Evolutionary conservation across 306 rosid species (phyloP).

Genomic region (Vigna radiata): DNA sequence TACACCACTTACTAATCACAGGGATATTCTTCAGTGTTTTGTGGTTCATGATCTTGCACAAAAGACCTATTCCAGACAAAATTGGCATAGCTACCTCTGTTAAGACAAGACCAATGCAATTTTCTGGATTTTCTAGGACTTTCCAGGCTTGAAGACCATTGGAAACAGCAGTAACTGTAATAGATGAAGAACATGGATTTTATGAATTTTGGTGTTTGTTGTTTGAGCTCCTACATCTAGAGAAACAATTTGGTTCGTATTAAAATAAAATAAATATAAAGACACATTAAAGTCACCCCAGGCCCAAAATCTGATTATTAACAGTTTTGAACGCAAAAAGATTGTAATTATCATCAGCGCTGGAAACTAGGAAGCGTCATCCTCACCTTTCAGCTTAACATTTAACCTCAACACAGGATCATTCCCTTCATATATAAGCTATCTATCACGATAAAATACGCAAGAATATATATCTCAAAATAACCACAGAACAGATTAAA

Average conservation of each 20-base stretch:
- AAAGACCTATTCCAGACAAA: constrained; percentile 68
- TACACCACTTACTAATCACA: constrained; percentile 69
- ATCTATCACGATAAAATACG: constrained; percentile 21
- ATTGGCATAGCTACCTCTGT: constrained; percentile 75
- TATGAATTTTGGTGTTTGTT: constrained; percentile 18
- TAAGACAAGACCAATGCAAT: constrained; percentile 60
- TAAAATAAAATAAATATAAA: constrained; percentile 18
- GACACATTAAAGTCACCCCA: constrained; percentile 12
- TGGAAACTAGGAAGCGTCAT: constrained; percentile 18
- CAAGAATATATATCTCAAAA: constrained; percentile 7
- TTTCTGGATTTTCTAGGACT: constrained; percentile 58
- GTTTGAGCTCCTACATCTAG: constrained; percentile 9
- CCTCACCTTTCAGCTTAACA: constrained; percentile 26
- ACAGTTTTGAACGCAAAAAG: constrained; percentile 30
- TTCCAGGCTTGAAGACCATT: constrained; percentile 74
- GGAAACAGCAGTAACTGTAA: constrained; percentile 68
- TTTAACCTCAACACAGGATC: constrained; percentile 7
- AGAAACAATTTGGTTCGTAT: constrained; percentile 15
- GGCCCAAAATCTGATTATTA: not conserved
- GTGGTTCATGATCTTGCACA: constrained; percentile 70
- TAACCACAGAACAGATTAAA: constrained; percentile 1
- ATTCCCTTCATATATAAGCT: not conserved
- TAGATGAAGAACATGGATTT: constrained; percentile 23
- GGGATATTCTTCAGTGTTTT: constrained; percentile 63
- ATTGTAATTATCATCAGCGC: constrained; percentile 9